Percentiles rank a stretch among this genome's conserved stretches.
Evolutionary conservation across 1,284 basidiomycete genomes (phyloP).

Genomic region (Coniferiporia weirii): DNA sequence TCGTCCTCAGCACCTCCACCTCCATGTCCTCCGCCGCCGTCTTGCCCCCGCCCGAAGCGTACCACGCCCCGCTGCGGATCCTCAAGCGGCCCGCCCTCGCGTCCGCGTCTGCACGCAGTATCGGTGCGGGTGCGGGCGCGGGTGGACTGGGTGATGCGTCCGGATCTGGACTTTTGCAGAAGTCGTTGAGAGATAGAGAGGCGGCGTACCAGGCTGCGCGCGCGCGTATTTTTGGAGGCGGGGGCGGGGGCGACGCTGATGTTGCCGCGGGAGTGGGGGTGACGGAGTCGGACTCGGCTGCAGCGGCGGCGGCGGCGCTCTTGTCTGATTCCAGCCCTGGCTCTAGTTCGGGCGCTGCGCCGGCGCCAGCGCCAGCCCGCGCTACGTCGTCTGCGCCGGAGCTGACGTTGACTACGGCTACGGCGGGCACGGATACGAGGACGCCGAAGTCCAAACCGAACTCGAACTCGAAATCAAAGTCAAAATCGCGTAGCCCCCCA

Average conservation of each 20-base stretch:
- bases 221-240: conserved; percentile 23
- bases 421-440: no score
- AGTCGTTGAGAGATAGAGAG: conserved; percentile 21
- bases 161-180: neutral
- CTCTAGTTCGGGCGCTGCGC: no score
- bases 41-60: conserved; percentile 19
- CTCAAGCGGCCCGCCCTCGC: conserved; percentile 20
- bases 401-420: no score
- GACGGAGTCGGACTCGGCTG: neutral
- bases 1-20: conserved; percentile 17
- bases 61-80: conserved; percentile 21
- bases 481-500: neutral
- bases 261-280: neutral
- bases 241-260: no score
- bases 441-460: no score
- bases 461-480: neutral
- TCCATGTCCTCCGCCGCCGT: neutral
- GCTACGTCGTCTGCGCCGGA: no score
- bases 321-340: no score
- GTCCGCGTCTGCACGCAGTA: conserved; percentile 1
- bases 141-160: neutral
- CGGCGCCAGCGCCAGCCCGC: no score
- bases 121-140: no score
- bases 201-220: conserved; percentile 23
- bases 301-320: no score